Conservation (phyloP, 169 alveolate genomes). For the Cytauxzoon felis region DNA sequence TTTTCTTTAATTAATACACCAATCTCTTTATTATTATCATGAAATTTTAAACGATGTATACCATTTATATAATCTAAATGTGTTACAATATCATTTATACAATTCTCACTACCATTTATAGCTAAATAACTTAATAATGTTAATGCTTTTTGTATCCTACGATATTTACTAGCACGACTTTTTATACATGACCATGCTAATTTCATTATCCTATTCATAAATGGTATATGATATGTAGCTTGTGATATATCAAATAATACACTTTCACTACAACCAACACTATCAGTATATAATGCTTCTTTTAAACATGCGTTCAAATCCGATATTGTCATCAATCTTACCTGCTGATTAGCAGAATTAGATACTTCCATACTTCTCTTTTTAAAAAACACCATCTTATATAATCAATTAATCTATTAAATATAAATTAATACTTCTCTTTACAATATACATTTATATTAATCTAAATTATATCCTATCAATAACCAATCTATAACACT, state of each 20-base stretch:
- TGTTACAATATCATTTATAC: constrained; percentile 21
- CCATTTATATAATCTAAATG: constrained; percentile 25
- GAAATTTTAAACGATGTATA: constrained; percentile 4
- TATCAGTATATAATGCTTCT: constrained; percentile 44
- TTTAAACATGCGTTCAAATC: constrained; percentile 33
- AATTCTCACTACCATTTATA: constrained; percentile 42
- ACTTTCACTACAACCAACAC: constrained; percentile 56
- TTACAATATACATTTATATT: too few relatives aligned
- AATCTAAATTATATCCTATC: too few relatives aligned
- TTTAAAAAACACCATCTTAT: too few relatives aligned
- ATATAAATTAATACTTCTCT: too few relatives aligned
- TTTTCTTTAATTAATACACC: constrained; percentile 29
- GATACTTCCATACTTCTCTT: constrained; percentile 45
- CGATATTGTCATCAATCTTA: constrained; percentile 18
- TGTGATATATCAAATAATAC: constrained; percentile 51
- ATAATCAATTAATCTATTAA: too few relatives aligned
- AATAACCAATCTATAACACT: too few relatives aligned
- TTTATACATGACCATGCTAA: constrained; percentile 42
- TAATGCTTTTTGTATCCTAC: constrained; percentile 52
- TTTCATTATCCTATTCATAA: constrained; percentile 23
- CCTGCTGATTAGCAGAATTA: constrained; percentile 37
- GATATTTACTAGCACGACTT: background rate
- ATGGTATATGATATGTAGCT: constrained; percentile 44
- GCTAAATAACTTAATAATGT: constrained; percentile 33
- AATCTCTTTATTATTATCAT: background rate